Percentiles rank a stretch among this genome's conserved stretches.
Conservation (phyloP, 148 eudicot genomes). For the Silene latifolia region DNA sequence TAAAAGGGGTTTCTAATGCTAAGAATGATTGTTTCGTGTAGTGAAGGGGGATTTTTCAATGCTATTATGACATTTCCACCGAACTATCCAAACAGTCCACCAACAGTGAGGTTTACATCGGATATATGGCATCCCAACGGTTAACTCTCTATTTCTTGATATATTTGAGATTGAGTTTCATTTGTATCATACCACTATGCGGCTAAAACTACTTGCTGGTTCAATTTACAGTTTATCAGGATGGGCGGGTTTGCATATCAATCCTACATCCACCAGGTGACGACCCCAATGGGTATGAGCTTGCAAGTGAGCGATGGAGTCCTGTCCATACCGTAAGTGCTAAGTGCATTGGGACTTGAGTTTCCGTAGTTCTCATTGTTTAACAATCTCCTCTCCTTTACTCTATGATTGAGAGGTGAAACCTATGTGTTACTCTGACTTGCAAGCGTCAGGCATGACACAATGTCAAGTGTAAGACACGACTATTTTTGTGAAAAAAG, state of each 20-base stretch:
- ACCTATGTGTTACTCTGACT: no score
- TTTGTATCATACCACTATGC: neutral
- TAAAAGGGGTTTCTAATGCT: neutral
- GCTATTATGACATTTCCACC: conserved; percentile 66
- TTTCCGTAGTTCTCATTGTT: neutral
- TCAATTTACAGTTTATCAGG: conserved; percentile 81
- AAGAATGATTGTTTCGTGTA: conserved; percentile 21
- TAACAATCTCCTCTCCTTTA: neutral
- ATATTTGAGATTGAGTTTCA: neutral
- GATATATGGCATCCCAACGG: conserved; percentile 87
- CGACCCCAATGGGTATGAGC: conserved; percentile 97
- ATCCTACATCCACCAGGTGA: conserved; percentile 99
- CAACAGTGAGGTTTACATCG: conserved; percentile 65
- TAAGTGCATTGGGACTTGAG: neutral
- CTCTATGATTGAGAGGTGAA: neutral
- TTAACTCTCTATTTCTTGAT: conserved; percentile 9
- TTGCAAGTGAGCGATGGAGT: conserved; percentile 98
- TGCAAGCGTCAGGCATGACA: no score
- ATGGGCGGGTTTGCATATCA: conserved; percentile 94
- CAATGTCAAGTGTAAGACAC: no score
- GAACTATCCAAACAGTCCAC: conserved; percentile 71
- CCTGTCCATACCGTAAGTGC: conserved; percentile 93
- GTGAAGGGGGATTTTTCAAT: conserved; percentile 77
- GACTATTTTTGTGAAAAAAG: neutral
- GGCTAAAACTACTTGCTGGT: neutral